Evolutionary conservation across 768 basidiomycete genomes (phyloP).

Genomic region (Leucosporidium scottii): DNA sequence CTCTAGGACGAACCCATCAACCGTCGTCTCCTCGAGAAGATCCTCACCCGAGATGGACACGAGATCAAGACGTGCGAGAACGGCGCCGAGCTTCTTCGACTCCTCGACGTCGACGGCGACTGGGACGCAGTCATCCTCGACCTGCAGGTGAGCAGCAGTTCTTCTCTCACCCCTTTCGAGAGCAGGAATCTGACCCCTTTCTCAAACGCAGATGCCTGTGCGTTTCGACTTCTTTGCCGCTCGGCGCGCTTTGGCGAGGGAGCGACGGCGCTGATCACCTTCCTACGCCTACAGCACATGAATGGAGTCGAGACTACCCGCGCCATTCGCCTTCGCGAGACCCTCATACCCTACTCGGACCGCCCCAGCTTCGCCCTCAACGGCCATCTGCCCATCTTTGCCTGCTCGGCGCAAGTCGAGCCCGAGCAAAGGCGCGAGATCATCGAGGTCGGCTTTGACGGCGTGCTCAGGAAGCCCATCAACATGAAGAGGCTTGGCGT

Average conservation of each 20-base stretch:
- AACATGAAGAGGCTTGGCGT: no score
- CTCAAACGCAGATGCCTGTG: constrained; percentile 44
- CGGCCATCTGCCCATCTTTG: constrained; percentile 64
- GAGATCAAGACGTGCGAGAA: constrained; percentile 60
- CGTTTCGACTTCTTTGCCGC: no score
- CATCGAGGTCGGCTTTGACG: no score
- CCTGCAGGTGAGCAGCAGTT: constrained; percentile 45
- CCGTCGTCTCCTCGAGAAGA: constrained; percentile 60
- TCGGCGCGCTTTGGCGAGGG: no score
- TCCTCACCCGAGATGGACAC: constrained; percentile 61
- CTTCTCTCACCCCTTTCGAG: no score
- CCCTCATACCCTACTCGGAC: constrained; percentile 17
- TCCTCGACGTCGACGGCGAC: constrained; percentile 51
- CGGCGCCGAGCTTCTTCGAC: constrained; percentile 63
- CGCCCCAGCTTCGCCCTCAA: constrained; percentile 52
- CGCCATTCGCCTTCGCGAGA: constrained; percentile 60
- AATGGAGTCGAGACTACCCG: constrained; percentile 64
- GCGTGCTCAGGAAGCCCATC: no score
- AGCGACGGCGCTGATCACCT: no score
- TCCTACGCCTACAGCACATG: constrained; percentile 45
- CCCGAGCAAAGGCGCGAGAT: no score
- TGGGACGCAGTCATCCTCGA: constrained; percentile 78
- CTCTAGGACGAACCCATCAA: constrained; percentile 66
- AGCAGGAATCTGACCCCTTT: no score
- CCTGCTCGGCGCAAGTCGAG: constrained; percentile 55